These are phyloP conservation scores for Penicillium parvum DNA, from an alignment of 495 filamentous ascomycete species.

Conservation along the genomic window DNA sequence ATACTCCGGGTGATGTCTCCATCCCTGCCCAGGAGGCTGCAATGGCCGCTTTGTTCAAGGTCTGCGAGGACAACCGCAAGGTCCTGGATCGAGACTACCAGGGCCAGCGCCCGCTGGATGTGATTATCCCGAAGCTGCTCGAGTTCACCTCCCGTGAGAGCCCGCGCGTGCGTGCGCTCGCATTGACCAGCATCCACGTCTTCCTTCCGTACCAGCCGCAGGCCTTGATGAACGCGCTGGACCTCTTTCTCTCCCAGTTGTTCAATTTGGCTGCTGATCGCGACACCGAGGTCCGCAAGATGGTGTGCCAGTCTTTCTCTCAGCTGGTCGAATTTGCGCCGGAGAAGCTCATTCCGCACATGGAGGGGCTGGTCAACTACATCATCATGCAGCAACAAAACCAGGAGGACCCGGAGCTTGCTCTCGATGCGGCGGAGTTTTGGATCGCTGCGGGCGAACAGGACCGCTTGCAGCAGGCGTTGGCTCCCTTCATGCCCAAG, in stretches of 20 bases:
- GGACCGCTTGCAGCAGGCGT: slow-evolving; percentile 61
- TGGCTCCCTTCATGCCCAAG: slow-evolving; percentile 74
- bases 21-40: slow-evolving; percentile 81
- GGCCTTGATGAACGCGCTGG: slow-evolving; percentile 69
- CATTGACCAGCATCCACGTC: slow-evolving; percentile 80
- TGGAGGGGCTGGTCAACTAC: slow-evolving; percentile 86
- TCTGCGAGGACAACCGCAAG: slow-evolving; percentile 93
- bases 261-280: slow-evolving; percentile 75
- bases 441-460: slow-evolving; percentile 94
- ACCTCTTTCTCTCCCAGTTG: slow-evolving; percentile 72
- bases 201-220: slow-evolving; percentile 81
- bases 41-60: slow-evolving; percentile 87
- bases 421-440: slow-evolving; percentile 94
- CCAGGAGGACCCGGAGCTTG: slow-evolving; percentile 80
- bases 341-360: slow-evolving; percentile 83
- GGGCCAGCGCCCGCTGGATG: slow-evolving; percentile 77
- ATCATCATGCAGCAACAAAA: slow-evolving; percentile 85
- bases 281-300: slow-evolving; percentile 73
- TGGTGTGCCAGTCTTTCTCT: slow-evolving; percentile 90
- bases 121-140: slow-evolving; percentile 88
- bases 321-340: slow-evolving; percentile 87
- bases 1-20: slow-evolving; percentile 61
- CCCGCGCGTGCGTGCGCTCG: slow-evolving; percentile 69
- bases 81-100: slow-evolving; percentile 80
- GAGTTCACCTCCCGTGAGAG: slow-evolving; percentile 72